Conservation (phyloP, 495 filamentous ascomycete species). For the Penicillium pulvis region DNA sequence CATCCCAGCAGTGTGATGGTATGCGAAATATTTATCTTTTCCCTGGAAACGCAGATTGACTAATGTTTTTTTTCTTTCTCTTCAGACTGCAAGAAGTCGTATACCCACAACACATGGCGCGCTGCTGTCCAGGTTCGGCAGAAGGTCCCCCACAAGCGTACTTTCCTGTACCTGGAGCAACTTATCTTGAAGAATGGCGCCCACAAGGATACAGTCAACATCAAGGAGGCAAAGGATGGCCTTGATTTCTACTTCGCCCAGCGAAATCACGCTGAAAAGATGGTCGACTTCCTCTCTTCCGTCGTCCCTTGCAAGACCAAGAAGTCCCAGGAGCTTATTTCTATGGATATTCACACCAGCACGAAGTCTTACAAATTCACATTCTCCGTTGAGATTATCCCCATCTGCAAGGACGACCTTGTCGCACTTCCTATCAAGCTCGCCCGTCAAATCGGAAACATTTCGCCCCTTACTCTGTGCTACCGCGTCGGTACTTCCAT, state of each 20-base stretch:
- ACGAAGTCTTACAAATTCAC: constrained; percentile 91
- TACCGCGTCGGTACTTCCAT: constrained; percentile 85
- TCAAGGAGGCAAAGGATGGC: constrained; percentile 91
- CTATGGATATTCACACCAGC: constrained; percentile 86
- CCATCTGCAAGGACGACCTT: constrained; percentile 95
- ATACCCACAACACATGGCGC: constrained; percentile 87
- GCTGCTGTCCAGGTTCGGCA: constrained; percentile 91
- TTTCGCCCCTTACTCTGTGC: constrained; percentile 79
- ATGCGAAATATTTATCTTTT: neutral
- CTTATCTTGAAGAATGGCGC: constrained; percentile 91
- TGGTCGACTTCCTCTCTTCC: constrained; percentile 85
- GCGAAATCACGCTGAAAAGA: constrained; percentile 88
- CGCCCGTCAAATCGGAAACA: constrained; percentile 83
- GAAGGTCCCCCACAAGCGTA: constrained; percentile 96
- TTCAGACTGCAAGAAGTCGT: constrained; percentile 87
- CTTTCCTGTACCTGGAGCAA: constrained; percentile 95
- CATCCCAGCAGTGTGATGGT: constrained; percentile 73
- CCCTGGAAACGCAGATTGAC: neutral
- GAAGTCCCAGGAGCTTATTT: constrained; percentile 90
- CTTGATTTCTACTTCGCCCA: constrained; percentile 93
- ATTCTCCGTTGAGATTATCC: constrained; percentile 74
- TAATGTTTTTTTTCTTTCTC: constrained; percentile 23
- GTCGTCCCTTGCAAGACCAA: constrained; percentile 71
- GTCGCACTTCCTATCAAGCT: constrained; percentile 89
- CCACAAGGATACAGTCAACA: constrained; percentile 92